Base-by-base conservation (phyloP, 176 grass and related monocot genomes). In the Eremochloa ophiuroides region DNA sequence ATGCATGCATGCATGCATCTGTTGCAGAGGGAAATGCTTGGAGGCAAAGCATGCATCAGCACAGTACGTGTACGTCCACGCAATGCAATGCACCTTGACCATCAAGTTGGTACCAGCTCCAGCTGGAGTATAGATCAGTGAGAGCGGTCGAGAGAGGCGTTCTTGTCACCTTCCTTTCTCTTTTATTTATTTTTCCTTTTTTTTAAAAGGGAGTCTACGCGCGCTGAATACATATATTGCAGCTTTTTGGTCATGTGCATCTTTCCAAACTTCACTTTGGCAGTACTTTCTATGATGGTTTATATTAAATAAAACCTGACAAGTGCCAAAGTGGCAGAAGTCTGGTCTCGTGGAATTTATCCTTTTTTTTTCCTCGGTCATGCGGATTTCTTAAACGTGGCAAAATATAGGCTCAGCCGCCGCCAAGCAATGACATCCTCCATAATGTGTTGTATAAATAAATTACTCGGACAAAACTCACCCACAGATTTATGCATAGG, bases 361-460 rank as follows among this genome's bases (percentile, higher is more conserved):
- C 30, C 27, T 41, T 60, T 59, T 67, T 65, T 58, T 13, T 10
- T 18, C 44, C 25, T 29, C 14, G 8, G 29, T 27, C 38, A 25
- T 47, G 17, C 61, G 28, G 31, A 48, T 47, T 66, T 29, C 35
- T 37, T 37, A 66, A 59, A 59, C 69, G 61, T 69, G 75, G 38
- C 61, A 20, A 84, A 69, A n/a, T n/a, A 79, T 75, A 55, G 40
- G 15, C 51, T 61, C 69, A 84, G 87, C 76, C 25, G 69, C 82
- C n/a, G n/a, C n/a, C n/a, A n/a, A n/a, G n/a, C n/a, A n/a, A n/a
- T n/a, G n/a, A n/a, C n/a, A n/a, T n/a, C n/a, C n/a, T n/a, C n/a
- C n/a, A n/a, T n/a, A n/a, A n/a, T n/a, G n/a, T n/a, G n/a, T n/a
- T n/a, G n/a, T n/a, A n/a, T n/a, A n/a, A n/a, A n/a, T n/a, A n/a